A percentile compares a stretch with the other conserved stretches of the same genome.
phyloP scores from a whole-genome alignment of 257 asterid species.

The Vinca minor region DNA sequence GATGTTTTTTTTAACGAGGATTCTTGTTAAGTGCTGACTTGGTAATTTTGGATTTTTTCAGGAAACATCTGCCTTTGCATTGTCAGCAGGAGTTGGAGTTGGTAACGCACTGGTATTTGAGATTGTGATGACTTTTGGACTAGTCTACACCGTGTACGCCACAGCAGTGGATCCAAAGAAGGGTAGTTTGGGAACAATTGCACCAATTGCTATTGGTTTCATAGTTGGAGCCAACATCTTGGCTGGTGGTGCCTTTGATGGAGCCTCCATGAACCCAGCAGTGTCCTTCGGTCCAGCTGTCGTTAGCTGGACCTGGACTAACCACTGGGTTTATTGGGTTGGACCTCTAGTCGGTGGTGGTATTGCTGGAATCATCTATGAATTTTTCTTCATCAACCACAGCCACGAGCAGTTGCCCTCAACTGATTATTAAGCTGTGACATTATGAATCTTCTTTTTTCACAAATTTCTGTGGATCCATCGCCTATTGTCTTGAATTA shows the following conservation, averaged over 20 bases:
- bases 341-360: slow-evolving; percentile 53
- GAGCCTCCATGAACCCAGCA: slow-evolving; percentile 39
- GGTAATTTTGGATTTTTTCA: no score
- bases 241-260: slow-evolving; percentile 40
- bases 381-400: slow-evolving; percentile 28
- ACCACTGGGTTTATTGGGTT: slow-evolving; percentile 45
- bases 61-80: slow-evolving; percentile 27
- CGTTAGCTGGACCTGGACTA: slow-evolving; percentile 37
- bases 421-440: slow-evolving; percentile 12
- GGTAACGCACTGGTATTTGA: slow-evolving; percentile 32
- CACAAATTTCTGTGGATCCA: neutral
- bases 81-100: slow-evolving; percentile 32
- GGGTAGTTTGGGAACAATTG: slow-evolving; percentile 39
- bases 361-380: slow-evolving; percentile 40
- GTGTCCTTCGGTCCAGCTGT: slow-evolving; percentile 38
- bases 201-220: slow-evolving; percentile 46
- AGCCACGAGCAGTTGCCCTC: slow-evolving; percentile 30
- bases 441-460: neutral
- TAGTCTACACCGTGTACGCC: slow-evolving; percentile 45
- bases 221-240: slow-evolving; percentile 45
- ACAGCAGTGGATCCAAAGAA: slow-evolving; percentile 47
- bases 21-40: no score
- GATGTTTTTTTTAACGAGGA: no score
- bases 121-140: slow-evolving; percentile 42
- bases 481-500: no score